phyloP scores from a whole-genome alignment of 208 protist genomes.

The Blastocrithidia nonstop region DNA sequence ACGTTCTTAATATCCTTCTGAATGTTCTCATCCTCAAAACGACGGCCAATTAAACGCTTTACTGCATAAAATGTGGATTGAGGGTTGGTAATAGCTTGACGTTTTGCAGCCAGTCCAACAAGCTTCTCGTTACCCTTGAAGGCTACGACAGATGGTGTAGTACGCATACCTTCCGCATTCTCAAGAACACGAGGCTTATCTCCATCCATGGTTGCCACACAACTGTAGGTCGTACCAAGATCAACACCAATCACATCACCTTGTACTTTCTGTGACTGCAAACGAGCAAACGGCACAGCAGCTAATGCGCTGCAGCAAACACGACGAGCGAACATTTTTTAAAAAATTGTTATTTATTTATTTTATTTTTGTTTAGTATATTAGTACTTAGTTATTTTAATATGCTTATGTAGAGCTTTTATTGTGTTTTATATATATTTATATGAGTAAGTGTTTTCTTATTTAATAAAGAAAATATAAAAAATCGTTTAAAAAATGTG shows the following conservation, averaged over 20 bases:
- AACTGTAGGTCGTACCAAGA: conserved; percentile 71
- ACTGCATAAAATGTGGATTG: conserved; percentile 75
- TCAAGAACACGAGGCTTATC: conserved; percentile 89
- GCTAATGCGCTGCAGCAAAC: conserved; percentile 19
- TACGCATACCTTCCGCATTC: conserved; percentile 73
- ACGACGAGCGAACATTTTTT: conserved; percentile 41
- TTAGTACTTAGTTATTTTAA: no score
- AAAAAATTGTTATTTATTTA: no score
- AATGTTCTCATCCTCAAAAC: conserved; percentile 60
- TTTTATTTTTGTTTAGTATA: no score
- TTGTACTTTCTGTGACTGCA: conserved; percentile 43
- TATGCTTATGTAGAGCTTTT: no score
- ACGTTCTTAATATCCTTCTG: conserved; percentile 64
- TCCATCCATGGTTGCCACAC: conserved; percentile 43
- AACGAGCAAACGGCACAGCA: conserved; percentile 11
- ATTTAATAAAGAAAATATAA: no score
- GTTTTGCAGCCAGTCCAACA: conserved; percentile 54
- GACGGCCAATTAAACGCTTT: conserved; percentile 73
- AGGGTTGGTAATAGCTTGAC: conserved; percentile 69
- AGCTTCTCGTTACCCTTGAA: conserved; percentile 76
- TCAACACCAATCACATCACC: conserved; percentile 77
- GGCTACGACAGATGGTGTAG: conserved; percentile 70
- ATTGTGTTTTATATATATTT: no score
- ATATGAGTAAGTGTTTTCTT: no score
- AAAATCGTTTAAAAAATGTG: no score